Percentiles rank a stretch among this genome's conserved stretches.
Conservation (phyloP, 2,329 filamentous ascomycete genomes). For the Cladosporium sp. region DNA sequence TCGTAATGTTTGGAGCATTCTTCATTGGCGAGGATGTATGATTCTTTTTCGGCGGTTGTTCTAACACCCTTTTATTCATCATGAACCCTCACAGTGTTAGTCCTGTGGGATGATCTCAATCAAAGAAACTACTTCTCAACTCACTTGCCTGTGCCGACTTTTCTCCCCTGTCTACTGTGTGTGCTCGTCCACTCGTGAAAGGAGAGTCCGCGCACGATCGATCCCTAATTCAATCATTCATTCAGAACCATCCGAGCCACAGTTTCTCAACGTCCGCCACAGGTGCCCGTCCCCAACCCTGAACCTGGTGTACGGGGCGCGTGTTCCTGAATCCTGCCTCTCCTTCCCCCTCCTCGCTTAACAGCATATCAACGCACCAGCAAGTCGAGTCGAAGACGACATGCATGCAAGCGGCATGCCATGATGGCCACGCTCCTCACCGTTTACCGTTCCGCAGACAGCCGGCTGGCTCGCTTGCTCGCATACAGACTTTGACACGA, state of each 20-base stretch:
- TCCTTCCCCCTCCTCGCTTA: not conserved
- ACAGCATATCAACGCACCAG: not conserved
- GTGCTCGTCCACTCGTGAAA: not conserved
- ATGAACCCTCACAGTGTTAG: not conserved
- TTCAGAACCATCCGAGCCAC: not conserved
- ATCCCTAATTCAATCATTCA: not conserved
- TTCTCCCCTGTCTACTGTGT: not conserved
- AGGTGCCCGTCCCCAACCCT: not conserved
- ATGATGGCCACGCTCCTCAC: too few species aligned
- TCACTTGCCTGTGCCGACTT: not conserved
- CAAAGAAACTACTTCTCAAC: not conserved
- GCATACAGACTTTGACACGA: constrained; percentile 1
- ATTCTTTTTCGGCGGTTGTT: not conserved
- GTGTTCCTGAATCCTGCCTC: not conserved
- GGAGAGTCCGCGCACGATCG: not conserved
- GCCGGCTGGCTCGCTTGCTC: not conserved
- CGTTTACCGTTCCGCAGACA: not conserved
- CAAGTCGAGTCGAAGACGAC: not conserved
- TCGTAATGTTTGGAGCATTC: not conserved
- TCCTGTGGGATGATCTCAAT: not conserved
- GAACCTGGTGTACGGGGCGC: not conserved
- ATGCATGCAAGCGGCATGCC: not conserved
- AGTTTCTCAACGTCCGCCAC: not conserved
- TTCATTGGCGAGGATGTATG: not conserved
- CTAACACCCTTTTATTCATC: not conserved